A percentile compares a stretch with the other conserved stretches of the same genome.
Evolutionary conservation across 2,329 filamentous ascomycete genomes (phyloP).

Genomic region (Pyricularia sp.): DNA sequence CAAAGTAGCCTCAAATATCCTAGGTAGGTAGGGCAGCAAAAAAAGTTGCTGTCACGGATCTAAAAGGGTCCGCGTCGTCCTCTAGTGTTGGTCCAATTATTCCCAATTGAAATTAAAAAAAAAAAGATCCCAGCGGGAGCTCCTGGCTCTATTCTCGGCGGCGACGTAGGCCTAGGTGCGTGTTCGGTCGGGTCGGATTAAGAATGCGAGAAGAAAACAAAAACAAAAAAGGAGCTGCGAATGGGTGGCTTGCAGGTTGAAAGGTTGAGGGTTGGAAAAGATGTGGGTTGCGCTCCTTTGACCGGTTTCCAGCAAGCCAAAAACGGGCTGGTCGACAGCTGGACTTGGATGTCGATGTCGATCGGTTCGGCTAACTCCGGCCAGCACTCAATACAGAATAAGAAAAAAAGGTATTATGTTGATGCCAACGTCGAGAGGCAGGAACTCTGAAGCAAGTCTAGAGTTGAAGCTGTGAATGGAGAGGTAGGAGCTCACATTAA

Average conservation of each 20-base stretch:
- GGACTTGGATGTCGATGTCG: background rate
- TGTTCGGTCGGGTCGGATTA: background rate
- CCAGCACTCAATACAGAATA: background rate
- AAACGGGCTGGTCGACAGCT: background rate
- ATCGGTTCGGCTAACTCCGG: background rate
- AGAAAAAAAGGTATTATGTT: background rate
- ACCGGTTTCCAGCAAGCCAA: background rate
- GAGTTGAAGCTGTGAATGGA: background rate
- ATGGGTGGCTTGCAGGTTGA: background rate
- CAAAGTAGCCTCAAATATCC: background rate
- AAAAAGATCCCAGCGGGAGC: background rate
- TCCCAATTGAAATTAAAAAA: background rate
- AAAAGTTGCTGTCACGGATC: background rate
- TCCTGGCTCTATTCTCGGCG: background rate
- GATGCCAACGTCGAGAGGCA: background rate
- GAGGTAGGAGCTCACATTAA: background rate
- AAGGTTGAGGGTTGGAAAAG: background rate
- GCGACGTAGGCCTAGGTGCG: no score
- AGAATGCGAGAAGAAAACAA: no score
- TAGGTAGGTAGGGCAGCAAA: background rate
- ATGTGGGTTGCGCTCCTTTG: background rate
- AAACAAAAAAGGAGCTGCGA: background rate
- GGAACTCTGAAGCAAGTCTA: background rate
- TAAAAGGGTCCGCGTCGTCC: background rate
- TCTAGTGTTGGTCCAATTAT: background rate